A percentile compares a stretch with the other conserved stretches of the same genome.
These are phyloP conservation scores for Vanrija sp. DNA, from an alignment of 1,284 basidiomycete species.

Conservation along the genomic window DNA sequence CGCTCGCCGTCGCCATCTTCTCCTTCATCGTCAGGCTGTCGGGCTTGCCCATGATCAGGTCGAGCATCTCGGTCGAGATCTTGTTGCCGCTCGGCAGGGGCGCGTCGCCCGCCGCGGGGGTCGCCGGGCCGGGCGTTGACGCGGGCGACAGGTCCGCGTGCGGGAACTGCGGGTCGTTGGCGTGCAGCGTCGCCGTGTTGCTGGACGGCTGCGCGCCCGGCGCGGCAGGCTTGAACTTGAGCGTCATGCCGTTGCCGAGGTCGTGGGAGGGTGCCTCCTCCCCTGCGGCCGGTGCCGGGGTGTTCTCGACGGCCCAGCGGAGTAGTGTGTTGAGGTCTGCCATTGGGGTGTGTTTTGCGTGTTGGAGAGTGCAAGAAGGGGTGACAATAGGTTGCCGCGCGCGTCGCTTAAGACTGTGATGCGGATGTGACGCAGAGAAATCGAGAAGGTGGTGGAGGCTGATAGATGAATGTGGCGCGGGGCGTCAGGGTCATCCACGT, in stretches of 20 bases:
- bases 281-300: conserved; percentile 1
- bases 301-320: conserved; percentile 35
- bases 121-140: conserved; percentile 28
- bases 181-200: conserved; percentile 30
- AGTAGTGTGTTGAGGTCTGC: conserved; percentile 23
- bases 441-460: too few relatives aligned
- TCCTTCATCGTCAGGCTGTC: conserved; percentile 86
- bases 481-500: too few relatives aligned
- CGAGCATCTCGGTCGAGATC: conserved; percentile 64
- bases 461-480: too few relatives aligned
- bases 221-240: conserved; percentile 34
- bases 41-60: conserved; percentile 77
- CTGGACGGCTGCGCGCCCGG: conserved; percentile 13
- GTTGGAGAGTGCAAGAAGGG: not conserved
- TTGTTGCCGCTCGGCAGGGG: conserved; percentile 18
- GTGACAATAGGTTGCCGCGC: too few relatives aligned
- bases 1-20: conserved; percentile 67
- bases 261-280: not conserved
- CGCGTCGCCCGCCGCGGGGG: conserved; percentile 13
- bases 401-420: too few relatives aligned
- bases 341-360: conserved; percentile 10
- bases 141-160: conserved; percentile 28
- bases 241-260: conserved; percentile 20
- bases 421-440: too few relatives aligned
- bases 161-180: conserved; percentile 31